These are phyloP conservation scores for Rubroboletus satanas DNA, from an alignment of 768 basidiomycete species.

Conservation along the genomic window DNA sequence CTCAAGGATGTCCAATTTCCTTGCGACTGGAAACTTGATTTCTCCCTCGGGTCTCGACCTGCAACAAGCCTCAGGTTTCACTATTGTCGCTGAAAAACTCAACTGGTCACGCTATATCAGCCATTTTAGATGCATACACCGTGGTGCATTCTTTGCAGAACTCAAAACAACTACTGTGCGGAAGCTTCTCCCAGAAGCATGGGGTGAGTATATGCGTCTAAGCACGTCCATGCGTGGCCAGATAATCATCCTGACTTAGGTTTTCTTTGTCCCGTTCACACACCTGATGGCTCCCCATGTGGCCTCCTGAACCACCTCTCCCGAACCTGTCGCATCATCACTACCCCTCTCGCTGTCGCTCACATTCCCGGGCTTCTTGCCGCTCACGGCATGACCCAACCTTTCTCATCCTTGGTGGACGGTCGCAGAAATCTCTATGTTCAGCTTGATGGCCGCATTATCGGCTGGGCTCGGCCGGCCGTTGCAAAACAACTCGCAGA, in stretches of 20 bases:
- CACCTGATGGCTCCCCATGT: slow-evolving; percentile 96
- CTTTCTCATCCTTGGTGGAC: slow-evolving; percentile 75
- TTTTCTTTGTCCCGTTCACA: slow-evolving; percentile 97
- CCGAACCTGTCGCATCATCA: slow-evolving; percentile 88
- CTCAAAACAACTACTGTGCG: slow-evolving; percentile 97
- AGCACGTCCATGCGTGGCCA: neutral
- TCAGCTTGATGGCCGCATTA: slow-evolving; percentile 92
- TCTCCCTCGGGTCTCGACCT: slow-evolving; percentile 95
- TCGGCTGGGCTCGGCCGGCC: slow-evolving; percentile 84
- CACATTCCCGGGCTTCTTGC: slow-evolving; percentile 81
- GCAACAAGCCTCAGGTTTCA: slow-evolving; percentile 97
- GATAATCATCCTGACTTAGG: slow-evolving; percentile 42
- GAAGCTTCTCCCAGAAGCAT: slow-evolving; percentile 94
- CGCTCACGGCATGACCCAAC: slow-evolving; percentile 91
- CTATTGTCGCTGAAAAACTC: slow-evolving; percentile 96
- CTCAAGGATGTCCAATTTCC: slow-evolving; percentile 83
- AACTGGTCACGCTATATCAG: slow-evolving; percentile 99
- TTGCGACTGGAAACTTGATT: slow-evolving; percentile 94
- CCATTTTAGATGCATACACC: slow-evolving; percentile 97
- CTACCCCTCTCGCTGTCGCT: slow-evolving; percentile 64
- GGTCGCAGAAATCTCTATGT: slow-evolving; percentile 80
- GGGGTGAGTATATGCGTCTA: slow-evolving; percentile 57
- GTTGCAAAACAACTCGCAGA: slow-evolving; percentile 79
- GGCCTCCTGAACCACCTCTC: slow-evolving; percentile 97
- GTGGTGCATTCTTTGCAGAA: slow-evolving; percentile 98